Base-by-base conservation (phyloP, 106 monocot species). In the Acanthochlamys bracteata region DNA sequence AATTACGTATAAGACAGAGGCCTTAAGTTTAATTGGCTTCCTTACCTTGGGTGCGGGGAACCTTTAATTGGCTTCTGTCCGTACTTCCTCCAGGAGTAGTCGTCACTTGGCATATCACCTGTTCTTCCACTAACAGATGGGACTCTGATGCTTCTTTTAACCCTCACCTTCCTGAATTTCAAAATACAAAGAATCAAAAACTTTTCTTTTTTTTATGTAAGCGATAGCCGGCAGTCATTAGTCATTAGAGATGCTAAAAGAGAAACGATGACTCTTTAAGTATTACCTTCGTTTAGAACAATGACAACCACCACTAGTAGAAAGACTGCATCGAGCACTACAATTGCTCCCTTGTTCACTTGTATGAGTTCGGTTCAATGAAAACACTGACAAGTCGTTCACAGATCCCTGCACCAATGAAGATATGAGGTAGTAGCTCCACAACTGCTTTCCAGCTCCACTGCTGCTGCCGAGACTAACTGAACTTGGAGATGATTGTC, bases 31-130 rank as follows among this genome's bases (percentile, higher is more conserved):
- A 43, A 7, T 43, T 13, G 13, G 43, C 13, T 43, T 43, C 10
- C 10, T 43, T 72, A 72, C 72, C 72, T 45, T 55, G 72, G 72
- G 41, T 72, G 54, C 14, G 72, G 72, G 24, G 72, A 72, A 21
- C 72, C 64, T 64, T 72, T 72, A 41, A 72, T 72, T 22, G 72
- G 72, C 55, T 72, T 69, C 68, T 69, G 68, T 22, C 68, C 68
- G 43, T 69, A 69, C 22, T 69, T 69, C 43, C 68, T 69, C 68
- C 68, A 69, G 1, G 68, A 67, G 53, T 53, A 74, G 24, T 74
- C 61, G 25, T 67, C 74, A 23, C 39, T 20, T 13, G 67, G 74
- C 54, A 67, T 43, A 7, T 74, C 74, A 11, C 67, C 67, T 25
- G 22, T 42, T 54, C 43, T 74, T 11, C 61, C 15, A 27, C 74